Conservation (phyloP, 169 alveolate species). For the Hepatocystis sp. region DNA sequence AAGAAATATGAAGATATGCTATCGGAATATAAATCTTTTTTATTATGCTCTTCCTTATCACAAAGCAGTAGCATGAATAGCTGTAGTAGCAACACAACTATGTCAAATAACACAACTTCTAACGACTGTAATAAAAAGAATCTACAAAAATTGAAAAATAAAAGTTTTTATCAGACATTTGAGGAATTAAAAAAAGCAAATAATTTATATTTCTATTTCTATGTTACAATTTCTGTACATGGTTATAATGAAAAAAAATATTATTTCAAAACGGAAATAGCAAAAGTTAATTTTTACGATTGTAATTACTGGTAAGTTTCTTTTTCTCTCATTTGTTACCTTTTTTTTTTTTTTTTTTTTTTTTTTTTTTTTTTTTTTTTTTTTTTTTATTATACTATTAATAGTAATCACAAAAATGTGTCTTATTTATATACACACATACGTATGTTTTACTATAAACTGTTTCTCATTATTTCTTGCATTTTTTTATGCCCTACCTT, state of each 20-base stretch:
- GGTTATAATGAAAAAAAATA: conserved; percentile 74
- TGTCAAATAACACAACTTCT: conserved; percentile 36
- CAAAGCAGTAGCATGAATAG: conserved; percentile 76
- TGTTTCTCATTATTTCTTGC: too few relatives aligned
- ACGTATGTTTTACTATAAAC: too few relatives aligned
- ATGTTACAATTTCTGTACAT: conserved; percentile 66
- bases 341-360: too few relatives aligned
- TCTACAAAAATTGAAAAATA: conserved; percentile 34
- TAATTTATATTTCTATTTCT: conserved; percentile 62
- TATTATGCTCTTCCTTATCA: conserved; percentile 69
- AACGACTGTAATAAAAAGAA: conserved; percentile 31
- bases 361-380: too few relatives aligned
- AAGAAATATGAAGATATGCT: conserved; percentile 74
- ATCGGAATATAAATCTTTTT: conserved; percentile 70
- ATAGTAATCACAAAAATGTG: not conserved
- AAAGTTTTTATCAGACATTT: conserved; percentile 62
- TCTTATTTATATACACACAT: too few relatives aligned
- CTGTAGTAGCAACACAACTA: conserved; percentile 67
- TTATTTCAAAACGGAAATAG: conserved; percentile 74
- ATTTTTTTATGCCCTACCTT: not conserved
- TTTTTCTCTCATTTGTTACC: too few relatives aligned
- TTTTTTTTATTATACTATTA: too few relatives aligned
- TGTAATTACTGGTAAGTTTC: conserved; percentile 64
- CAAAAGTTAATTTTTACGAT: conserved; percentile 74
- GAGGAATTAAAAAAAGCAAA: conserved; percentile 75